Percentiles rank a stretch among this genome's conserved stretches.
phyloP scores from a whole-genome alignment of 306 rosid genomes.

The Medicago lupulina region DNA sequence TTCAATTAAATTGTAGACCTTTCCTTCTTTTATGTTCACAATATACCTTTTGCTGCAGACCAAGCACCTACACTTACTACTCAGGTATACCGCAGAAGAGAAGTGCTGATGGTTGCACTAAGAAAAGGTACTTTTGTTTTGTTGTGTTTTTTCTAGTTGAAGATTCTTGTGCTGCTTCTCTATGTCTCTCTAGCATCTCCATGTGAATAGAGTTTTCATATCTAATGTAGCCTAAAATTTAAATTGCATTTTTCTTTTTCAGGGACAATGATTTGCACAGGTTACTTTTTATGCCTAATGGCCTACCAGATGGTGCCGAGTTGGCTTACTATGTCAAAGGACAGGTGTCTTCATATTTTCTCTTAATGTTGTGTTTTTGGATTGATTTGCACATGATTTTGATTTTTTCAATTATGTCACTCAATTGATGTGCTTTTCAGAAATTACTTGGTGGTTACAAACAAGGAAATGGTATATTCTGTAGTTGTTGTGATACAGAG shows the following conservation, averaged over 20 bases:
- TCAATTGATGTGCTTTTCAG: conserved; percentile 53
- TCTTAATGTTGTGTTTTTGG: conserved; percentile 34
- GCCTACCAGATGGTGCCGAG: conserved; percentile 98
- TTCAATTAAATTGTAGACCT: conserved; percentile 17
- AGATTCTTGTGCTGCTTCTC: conserved; percentile 32
- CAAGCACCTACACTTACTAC: conserved; percentile 52
- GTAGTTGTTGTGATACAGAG: conserved; percentile 86
- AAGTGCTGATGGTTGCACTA: conserved; percentile 76
- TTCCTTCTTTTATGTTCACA: conserved; percentile 38
- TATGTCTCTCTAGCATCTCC: conserved; percentile 25
- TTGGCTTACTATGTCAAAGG: conserved; percentile 95
- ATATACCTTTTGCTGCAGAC: conserved; percentile 51
- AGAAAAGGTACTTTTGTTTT: conserved; percentile 63
- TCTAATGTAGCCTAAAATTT: conserved; percentile 30
- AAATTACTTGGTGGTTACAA: conserved; percentile 92
- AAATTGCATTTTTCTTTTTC: conserved; percentile 39
- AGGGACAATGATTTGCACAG: conserved; percentile 97
- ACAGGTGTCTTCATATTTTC: conserved; percentile 62
- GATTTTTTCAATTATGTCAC: conserved; percentile 28
- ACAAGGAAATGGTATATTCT: conserved; percentile 91
- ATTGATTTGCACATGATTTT: conserved; percentile 24
- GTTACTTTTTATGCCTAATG: conserved; percentile 93
- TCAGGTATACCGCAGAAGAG: conserved; percentile 58
- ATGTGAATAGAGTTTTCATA: conserved; percentile 28
- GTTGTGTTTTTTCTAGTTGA: neutral